phyloP scores from a whole-genome alignment of 768 basidiomycete genomes.

The Aureoboletus auriporus region DNA sequence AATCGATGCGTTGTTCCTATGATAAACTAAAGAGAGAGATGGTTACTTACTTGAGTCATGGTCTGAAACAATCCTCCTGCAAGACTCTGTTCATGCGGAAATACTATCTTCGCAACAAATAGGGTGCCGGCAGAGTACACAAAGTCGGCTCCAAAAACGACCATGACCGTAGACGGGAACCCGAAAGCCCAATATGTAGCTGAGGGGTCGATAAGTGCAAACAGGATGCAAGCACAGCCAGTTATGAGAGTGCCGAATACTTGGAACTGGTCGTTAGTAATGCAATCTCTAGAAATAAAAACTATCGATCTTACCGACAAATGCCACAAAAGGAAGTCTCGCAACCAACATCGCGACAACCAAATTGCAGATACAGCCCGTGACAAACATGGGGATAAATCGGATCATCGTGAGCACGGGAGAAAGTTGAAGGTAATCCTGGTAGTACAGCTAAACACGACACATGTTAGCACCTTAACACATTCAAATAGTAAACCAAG shows the following conservation, averaged over 20 bases:
- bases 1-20: not conserved
- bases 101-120: slow-evolving; percentile 65
- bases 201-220: slow-evolving; percentile 59
- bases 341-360: slow-evolving; percentile 58
- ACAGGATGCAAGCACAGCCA: slow-evolving; percentile 53
- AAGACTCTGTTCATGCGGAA: slow-evolving; percentile 70
- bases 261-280: slow-evolving; percentile 18
- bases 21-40: not conserved
- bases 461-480: not conserved
- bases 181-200: slow-evolving; percentile 71
- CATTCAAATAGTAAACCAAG: not conserved
- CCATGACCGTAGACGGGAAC: slow-evolving; percentile 61
- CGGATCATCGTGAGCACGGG: slow-evolving; percentile 63
- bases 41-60: slow-evolving; percentile 56
- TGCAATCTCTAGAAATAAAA: not conserved
- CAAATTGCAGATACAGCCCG: slow-evolving; percentile 60
- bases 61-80: slow-evolving; percentile 77
- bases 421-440: slow-evolving; percentile 51
- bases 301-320: slow-evolving; percentile 43
- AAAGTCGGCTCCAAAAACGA: slow-evolving; percentile 77
- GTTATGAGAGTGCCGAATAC: slow-evolving; percentile 58
- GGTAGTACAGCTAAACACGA: slow-evolving; percentile 58
- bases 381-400: slow-evolving; percentile 67
- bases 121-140: slow-evolving; percentile 70
- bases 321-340: slow-evolving; percentile 49